Conservation (phyloP, 2,329 filamentous ascomycete species). For the Claviceps sorghi region DNA sequence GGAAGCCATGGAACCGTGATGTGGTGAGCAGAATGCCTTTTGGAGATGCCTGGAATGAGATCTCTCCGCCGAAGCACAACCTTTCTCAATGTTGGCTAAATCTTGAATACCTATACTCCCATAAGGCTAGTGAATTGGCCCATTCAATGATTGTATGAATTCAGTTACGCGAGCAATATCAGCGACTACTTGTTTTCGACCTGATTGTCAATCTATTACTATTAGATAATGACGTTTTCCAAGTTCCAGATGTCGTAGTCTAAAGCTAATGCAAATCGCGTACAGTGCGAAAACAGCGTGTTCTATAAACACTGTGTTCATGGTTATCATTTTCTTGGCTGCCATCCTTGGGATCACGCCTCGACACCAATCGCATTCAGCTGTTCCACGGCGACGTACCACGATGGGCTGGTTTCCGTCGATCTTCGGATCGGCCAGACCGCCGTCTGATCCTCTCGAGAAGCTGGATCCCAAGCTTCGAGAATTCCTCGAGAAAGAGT, state of each 20-base stretch:
- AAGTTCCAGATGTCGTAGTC: too few species aligned
- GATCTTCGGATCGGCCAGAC: constrained; percentile 33
- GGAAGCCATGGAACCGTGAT: not conserved
- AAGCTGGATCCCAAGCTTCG: constrained; percentile 72
- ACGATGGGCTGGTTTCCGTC: constrained; percentile 45
- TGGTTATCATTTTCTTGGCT: not conserved
- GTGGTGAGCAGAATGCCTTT: not conserved
- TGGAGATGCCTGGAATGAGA: not conserved
- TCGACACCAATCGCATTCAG: not conserved
- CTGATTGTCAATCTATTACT: not conserved
- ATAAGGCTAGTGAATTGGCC: not conserved
- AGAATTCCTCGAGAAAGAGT: constrained; percentile 73
- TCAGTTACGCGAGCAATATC: too few species aligned
- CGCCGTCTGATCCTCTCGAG: constrained; percentile 42
- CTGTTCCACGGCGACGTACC: not conserved
- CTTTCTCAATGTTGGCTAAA: not conserved
- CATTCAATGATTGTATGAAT: too few species aligned
- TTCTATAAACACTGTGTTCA: not conserved
- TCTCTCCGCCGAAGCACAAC: not conserved
- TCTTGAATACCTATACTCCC: not conserved
- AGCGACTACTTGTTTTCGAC: too few species aligned
- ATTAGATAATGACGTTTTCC: too few species aligned
- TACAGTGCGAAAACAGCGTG: not conserved
- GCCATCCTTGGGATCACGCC: not conserved
- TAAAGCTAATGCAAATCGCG: too few species aligned